Conservation (phyloP, 768 basidiomycete genomes). For the Nidula microcarpa region DNA sequence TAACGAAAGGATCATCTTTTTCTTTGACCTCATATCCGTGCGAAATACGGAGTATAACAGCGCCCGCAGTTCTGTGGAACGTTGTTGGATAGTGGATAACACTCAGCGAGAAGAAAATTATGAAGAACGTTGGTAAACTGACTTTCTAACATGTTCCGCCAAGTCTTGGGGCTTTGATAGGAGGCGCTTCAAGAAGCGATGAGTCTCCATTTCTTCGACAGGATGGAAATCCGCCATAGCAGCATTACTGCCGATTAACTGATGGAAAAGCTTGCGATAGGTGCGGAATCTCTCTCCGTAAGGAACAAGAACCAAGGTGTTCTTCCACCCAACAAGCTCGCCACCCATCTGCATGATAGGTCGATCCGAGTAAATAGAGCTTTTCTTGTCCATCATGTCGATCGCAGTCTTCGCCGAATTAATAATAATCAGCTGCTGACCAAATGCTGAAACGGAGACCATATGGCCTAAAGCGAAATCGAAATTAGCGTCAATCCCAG, state of each 20-base stretch:
- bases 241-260: conserved; percentile 33
- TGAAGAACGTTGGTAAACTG: conserved; percentile 8
- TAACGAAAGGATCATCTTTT: conserved; percentile 34
- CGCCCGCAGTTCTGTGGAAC: conserved; percentile 32
- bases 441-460: conserved; percentile 39
- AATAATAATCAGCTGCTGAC: conserved; percentile 41
- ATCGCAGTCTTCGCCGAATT: conserved; percentile 35
- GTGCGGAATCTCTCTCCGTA: conserved; percentile 37
- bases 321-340: conserved; percentile 38
- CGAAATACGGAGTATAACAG: conserved; percentile 40
- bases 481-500: too few species aligned
- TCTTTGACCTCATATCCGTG: conserved; percentile 40
- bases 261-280: conserved; percentile 37
- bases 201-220: conserved; percentile 35
- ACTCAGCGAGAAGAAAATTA: background rate
- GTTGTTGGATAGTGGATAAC: background rate
- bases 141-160: conserved; percentile 30
- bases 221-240: conserved; percentile 33
- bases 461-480: conserved; percentile 30
- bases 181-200: conserved; percentile 32
- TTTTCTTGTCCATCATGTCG: conserved; percentile 51
- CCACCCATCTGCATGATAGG: conserved; percentile 40
- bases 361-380: conserved; percentile 53
- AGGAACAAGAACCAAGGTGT: conserved; percentile 27
- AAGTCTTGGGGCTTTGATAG: conserved; percentile 29